Percentiles rank a stretch among this genome's conserved stretches.
Conservation (phyloP, 2,329 filamentous ascomycete species). For the Teratosphaeria epicoccoides region DNA sequence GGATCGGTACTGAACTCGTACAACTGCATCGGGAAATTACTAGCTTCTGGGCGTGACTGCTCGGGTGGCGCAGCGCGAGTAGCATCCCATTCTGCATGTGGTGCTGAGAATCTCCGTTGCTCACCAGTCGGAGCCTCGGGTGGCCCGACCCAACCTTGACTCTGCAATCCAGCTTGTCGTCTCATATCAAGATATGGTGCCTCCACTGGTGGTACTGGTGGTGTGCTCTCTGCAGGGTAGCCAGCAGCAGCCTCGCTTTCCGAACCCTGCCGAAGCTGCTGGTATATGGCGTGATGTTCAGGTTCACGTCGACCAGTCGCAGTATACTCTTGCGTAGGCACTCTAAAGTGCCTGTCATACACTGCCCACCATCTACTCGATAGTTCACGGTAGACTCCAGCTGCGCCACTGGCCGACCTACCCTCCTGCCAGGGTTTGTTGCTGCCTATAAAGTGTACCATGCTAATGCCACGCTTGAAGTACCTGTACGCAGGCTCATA, state of each 20-base stretch:
- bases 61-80: slow-evolving; percentile 48
- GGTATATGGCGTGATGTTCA: slow-evolving; percentile 4
- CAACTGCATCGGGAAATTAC: slow-evolving; percentile 65
- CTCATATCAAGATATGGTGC: slow-evolving; percentile 34
- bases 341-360: slow-evolving; percentile 74
- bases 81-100: slow-evolving; percentile 52
- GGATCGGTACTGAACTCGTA: slow-evolving; percentile 77
- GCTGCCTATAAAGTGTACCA: slow-evolving; percentile 89
- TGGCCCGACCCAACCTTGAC: slow-evolving; percentile 33
- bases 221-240: slow-evolving; percentile 16
- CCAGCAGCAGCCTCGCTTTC: slow-evolving; percentile 10
- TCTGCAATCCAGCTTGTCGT: slow-evolving; percentile 33
- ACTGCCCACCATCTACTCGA: slow-evolving; percentile 86
- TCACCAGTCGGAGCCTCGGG: slow-evolving; percentile 30
- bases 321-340: slow-evolving; percentile 16
- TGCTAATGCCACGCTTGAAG: slow-evolving; percentile 78
- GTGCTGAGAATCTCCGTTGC: slow-evolving; percentile 46
- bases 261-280: not conserved
- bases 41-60: slow-evolving; percentile 71
- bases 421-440: slow-evolving; percentile 69
- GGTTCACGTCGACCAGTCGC: slow-evolving; percentile 8
- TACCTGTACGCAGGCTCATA: slow-evolving; percentile 91
- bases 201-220: slow-evolving; percentile 28
- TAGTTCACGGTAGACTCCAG: slow-evolving; percentile 69
- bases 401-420: slow-evolving; percentile 36